A percentile compares a stretch with the other conserved stretches of the same genome.
Conservation (phyloP, 768 basidiomycete genomes). For the Mycena vitilis region DNA sequence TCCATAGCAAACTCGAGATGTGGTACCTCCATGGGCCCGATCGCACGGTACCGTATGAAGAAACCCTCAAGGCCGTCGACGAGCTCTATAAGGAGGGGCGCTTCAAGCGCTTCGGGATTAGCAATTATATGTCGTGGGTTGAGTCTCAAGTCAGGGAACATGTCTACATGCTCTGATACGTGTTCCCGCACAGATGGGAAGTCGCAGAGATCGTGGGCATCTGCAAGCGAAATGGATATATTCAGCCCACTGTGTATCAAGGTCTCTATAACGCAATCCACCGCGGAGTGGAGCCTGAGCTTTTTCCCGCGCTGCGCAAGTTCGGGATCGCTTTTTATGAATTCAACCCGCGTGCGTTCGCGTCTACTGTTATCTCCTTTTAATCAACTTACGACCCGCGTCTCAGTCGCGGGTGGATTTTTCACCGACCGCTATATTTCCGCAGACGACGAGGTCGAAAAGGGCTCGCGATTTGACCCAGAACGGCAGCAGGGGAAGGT, state of each 20-base stretch:
- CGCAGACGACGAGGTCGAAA: too few relatives aligned
- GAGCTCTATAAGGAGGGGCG: conserved; percentile 66
- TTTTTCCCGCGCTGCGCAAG: conserved; percentile 69
- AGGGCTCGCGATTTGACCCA: too few relatives aligned
- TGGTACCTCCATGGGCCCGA: conserved; percentile 74
- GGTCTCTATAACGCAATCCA: conserved; percentile 57
- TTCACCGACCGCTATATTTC: too few relatives aligned
- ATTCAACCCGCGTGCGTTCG: conserved; percentile 60
- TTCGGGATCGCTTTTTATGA: conserved; percentile 66
- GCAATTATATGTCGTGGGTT: conserved; percentile 66
- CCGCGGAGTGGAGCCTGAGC: conserved; percentile 53
- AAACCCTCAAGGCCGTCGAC: conserved; percentile 64
- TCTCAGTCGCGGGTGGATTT: too few relatives aligned
- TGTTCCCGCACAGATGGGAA: conserved; percentile 59
- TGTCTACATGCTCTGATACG: conserved; percentile 11
- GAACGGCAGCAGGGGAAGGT: too few relatives aligned
- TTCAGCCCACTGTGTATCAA: conserved; percentile 67
- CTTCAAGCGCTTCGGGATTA: conserved; percentile 71
- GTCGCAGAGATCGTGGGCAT: conserved; percentile 74
- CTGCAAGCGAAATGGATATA: conserved; percentile 63
- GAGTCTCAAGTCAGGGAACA: not conserved
- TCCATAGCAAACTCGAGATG: conserved; percentile 53
- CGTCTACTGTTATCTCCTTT: too few relatives aligned
- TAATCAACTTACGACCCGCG: too few relatives aligned
- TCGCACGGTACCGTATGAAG: conserved; percentile 65